phyloP scores from a whole-genome alignment of 257 asterid species.

The Thymus quinquecostatus region DNA sequence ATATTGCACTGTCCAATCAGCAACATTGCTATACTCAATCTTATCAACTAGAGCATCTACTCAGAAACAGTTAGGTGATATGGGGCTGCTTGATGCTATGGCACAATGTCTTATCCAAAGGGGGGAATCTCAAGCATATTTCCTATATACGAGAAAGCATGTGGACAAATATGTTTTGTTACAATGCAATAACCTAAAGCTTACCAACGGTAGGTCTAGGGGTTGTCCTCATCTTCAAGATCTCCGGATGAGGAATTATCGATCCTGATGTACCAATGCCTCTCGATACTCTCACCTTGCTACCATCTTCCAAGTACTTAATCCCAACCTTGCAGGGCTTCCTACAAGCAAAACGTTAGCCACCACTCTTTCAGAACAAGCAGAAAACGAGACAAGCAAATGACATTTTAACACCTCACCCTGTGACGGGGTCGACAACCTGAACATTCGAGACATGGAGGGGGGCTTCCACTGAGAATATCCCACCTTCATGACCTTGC shows the following conservation, averaged over 20 bases:
- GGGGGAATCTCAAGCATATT: constrained; percentile 12
- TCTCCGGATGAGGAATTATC: constrained; percentile 83
- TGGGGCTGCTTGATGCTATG: too few species aligned
- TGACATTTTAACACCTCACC: constrained; percentile 44
- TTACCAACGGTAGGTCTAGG: constrained; percentile 90
- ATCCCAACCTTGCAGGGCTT: constrained; percentile 83
- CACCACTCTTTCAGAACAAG: constrained; percentile 10
- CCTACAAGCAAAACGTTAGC: constrained; percentile 49
- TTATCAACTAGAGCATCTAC: too few species aligned
- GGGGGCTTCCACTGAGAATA: constrained; percentile 95
- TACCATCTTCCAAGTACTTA: constrained; percentile 80
- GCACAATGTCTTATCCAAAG: not conserved
- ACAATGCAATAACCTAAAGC: constrained; percentile 21
- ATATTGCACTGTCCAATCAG: not conserved
- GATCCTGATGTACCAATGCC: constrained; percentile 91
- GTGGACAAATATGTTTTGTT: too few species aligned
- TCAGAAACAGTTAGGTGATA: too few species aligned
- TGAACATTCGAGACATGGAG: constrained; percentile 92
- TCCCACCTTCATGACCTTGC: constrained; percentile 98
- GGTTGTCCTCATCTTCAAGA: constrained; percentile 75
- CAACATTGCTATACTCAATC: not conserved
- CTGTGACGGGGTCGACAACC: constrained; percentile 86
- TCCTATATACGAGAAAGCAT: not conserved
- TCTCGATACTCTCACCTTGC: constrained; percentile 82
- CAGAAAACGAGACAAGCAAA: not conserved